phyloP scores from a whole-genome alignment of 495 filamentous ascomycete genomes.

The Neurospora hispaniola region DNA sequence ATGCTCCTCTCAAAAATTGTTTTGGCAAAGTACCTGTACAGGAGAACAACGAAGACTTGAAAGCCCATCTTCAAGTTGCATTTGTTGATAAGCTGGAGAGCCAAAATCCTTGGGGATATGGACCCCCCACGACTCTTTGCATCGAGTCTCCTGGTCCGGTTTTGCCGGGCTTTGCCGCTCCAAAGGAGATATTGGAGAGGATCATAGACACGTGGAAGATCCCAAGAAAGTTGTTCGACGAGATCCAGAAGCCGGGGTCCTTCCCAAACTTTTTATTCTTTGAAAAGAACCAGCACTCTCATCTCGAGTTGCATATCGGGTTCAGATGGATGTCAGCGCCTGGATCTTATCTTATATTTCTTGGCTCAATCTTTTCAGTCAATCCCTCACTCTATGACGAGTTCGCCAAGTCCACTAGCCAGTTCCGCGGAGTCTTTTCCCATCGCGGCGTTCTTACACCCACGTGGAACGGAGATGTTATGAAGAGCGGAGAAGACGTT shows the following conservation, averaged over 20 bases:
- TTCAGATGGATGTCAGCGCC: neutral
- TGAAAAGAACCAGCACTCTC: no score
- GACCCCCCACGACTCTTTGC: neutral
- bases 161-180: neutral
- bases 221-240: fast-evolving
- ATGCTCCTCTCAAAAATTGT: neutral
- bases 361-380: neutral
- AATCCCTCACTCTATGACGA: no score
- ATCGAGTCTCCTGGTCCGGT: neutral
- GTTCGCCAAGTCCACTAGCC: no score
- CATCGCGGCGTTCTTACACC: neutral
- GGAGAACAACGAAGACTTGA: neutral
- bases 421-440: neutral
- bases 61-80: neutral
- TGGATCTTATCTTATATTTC: neutral
- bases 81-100: fast-evolving
- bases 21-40: neutral
- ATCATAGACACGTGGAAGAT: neutral
- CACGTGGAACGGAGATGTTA: neutral
- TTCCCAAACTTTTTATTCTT: neutral
- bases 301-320: neutral
- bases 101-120: neutral
- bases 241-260: neutral
- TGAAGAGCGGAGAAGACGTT: neutral
- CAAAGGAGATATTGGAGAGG: neutral